Percentiles rank a stretch among this genome's conserved stretches.
These are phyloP conservation scores for Eustoma russellianum DNA, from an alignment of 257 asterid species.

Conservation along the genomic window DNA sequence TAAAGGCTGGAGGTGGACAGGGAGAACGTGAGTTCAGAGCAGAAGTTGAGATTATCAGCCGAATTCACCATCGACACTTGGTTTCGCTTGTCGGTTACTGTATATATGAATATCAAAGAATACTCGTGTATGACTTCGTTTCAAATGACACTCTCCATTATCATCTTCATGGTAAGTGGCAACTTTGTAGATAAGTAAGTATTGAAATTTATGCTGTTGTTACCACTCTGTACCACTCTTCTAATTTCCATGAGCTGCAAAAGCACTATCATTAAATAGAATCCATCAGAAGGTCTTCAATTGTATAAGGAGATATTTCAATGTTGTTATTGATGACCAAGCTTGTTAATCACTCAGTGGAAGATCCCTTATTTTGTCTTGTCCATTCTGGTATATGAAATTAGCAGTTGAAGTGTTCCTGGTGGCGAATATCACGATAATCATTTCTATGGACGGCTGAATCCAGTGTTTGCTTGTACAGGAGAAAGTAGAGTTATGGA, in stretches of 20 bases:
- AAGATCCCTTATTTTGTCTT: too few relatives aligned
- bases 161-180: constrained; percentile 63
- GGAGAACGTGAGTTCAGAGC: constrained; percentile 94
- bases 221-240: too few relatives aligned
- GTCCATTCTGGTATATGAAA: background rate
- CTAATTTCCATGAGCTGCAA: too few relatives aligned
- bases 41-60: constrained; percentile 83
- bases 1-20: constrained; percentile 84
- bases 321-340: background rate
- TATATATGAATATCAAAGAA: constrained; percentile 56
- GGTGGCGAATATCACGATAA: too few relatives aligned
- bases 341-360: background rate
- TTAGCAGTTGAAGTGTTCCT: background rate
- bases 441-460: background rate
- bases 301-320: background rate
- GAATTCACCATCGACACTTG: constrained; percentile 85
- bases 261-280: too few relatives aligned
- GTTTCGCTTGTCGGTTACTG: constrained; percentile 94
- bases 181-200: background rate
- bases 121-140: constrained; percentile 82
- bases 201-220: too few relatives aligned
- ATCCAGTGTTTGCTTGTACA: constrained; percentile 13
- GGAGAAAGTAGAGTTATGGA: constrained; percentile 49
- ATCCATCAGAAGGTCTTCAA: too few relatives aligned
- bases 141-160: constrained; percentile 74